Conservation (phyloP, 495 filamentous ascomycete genomes). For the Podospora pseudoanserina region DNA sequence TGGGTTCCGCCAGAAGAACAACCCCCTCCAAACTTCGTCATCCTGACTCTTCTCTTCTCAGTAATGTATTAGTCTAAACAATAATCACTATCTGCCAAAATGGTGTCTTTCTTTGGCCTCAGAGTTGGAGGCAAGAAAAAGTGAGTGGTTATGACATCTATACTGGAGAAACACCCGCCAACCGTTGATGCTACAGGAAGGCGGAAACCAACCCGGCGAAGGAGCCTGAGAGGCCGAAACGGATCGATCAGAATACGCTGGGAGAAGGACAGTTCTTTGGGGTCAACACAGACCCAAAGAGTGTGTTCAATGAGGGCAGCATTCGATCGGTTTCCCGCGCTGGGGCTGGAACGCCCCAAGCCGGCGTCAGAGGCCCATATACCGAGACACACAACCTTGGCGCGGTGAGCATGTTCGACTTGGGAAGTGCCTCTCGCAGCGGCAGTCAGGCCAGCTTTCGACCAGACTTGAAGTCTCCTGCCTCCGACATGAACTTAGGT, state of each 20-base stretch:
- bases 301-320: constrained; percentile 31
- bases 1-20: neutral
- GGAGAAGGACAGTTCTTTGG: constrained; percentile 32
- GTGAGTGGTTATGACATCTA: constrained; percentile 29
- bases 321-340: constrained; percentile 30
- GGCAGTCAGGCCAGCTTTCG: constrained; percentile 30
- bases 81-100: constrained; percentile 28
- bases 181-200: constrained; percentile 35
- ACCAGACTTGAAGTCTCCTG: constrained; percentile 25
- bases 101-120: constrained; percentile 51
- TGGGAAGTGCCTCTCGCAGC: constrained; percentile 19
- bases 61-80: constrained; percentile 21
- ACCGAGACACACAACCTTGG: constrained; percentile 32
- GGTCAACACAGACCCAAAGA: constrained; percentile 18
- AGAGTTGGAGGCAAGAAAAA: constrained; percentile 50
- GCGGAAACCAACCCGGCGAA: constrained; percentile 24
- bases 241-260: constrained; percentile 30
- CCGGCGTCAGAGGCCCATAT: constrained; percentile 28
- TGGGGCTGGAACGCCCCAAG: constrained; percentile 32
- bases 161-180: constrained; percentile 1
- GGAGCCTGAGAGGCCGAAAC: constrained; percentile 27
- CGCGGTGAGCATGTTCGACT: constrained; percentile 39
- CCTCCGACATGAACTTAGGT: constrained; percentile 41
- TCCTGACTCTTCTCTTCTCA: neutral
- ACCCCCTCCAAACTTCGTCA: neutral